Evolutionary conservation across 352 stramenopile genomes (phyloP).

Genomic region (Phytophthora macrochlamydospora): DNA sequence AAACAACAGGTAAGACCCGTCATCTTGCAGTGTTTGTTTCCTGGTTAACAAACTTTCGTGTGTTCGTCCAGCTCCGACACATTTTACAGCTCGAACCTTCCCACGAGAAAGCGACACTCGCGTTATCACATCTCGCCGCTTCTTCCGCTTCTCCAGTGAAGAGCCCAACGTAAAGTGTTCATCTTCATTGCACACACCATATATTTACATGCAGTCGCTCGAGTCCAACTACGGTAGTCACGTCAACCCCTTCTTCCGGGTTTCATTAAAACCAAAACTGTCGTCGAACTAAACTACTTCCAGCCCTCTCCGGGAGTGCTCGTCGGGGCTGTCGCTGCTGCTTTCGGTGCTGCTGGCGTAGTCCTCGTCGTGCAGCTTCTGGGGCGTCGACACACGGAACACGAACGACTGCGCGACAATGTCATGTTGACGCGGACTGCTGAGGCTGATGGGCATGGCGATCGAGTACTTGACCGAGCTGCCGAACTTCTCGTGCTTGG

Average conservation of each 20-base stretch:
- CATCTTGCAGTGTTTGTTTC: not conserved
- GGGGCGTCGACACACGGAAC: slow-evolving; percentile 83
- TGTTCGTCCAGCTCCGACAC: slow-evolving; percentile 30
- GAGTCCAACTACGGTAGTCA: slow-evolving; percentile 4
- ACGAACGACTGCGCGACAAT: slow-evolving; percentile 91
- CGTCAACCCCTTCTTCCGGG: slow-evolving; percentile 34
- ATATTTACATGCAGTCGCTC: slow-evolving; percentile 30
- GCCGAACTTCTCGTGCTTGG: slow-evolving; percentile 90
- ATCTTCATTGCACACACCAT: not conserved
- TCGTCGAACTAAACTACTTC: slow-evolving; percentile 52
- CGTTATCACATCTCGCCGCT: slow-evolving; percentile 28
- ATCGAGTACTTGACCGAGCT: slow-evolving; percentile 90
- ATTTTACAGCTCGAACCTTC: slow-evolving; percentile 43
- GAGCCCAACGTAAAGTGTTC: not conserved
- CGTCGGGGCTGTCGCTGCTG: slow-evolving; percentile 39
- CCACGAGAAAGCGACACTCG: slow-evolving; percentile 41
- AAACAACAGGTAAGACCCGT: slow-evolving; percentile 34
- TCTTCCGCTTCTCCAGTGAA: not conserved
- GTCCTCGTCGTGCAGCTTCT: slow-evolving; percentile 70
- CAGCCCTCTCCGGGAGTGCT: slow-evolving; percentile 36
- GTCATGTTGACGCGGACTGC: slow-evolving; percentile 82
- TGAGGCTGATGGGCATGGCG: slow-evolving; percentile 88
- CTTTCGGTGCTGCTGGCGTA: slow-evolving; percentile 57
- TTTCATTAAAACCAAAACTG: slow-evolving; percentile 37
- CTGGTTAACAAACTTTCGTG: not conserved